Base-by-base conservation (phyloP, 352 stramenopile species). In the Pythium apleroticum region DNA sequence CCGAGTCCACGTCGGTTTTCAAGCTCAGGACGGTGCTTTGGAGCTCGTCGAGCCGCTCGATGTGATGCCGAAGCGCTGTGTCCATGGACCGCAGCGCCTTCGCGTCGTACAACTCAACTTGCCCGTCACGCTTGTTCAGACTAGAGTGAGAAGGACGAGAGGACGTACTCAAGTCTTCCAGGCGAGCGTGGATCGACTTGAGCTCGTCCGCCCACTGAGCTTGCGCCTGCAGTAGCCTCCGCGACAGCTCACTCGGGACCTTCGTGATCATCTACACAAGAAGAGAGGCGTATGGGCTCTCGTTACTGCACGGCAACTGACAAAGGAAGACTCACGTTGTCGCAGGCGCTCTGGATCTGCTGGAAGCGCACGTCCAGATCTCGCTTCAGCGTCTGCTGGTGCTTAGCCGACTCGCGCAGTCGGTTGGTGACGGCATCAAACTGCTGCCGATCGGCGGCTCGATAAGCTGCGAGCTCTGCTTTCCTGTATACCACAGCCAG, bases 401-500 rank as follows among this genome's bases (percentile, higher is more conserved):
- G 77, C 56, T 85, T 88, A 28, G 63, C 50, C 24, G 77, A 61
- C 56, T 91, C 82, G 7, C 80, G 75, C 48, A 88, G 28, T 12
- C 82, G 77, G 52, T 81, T 88, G 4, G 80, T 85, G 30, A 89
- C 48, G 7, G 75, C 71, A 9, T 89, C 78, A 43, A 91, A 88
- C 49, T 89, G 82, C 53, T 81, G 74, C 8, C 82, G 73, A 50
- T 91, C 78, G 0, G 76, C 80, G 4, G 41, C 64, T 30, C 79
- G 73, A 52, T 82, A 78, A 8, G 72, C 57, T 10, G 62, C 46
- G 1, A 75, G 48, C 33, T 89, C 78, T 25, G 66, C 49, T 65
- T 80, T 87, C 25, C 78, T 49, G n/a, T n/a, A n/a, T n/a, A 27
- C n/a, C 2, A 28, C 7, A 25, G 10, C 20, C 39, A 9, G 28